A percentile compares a stretch with the other conserved stretches of the same genome.
Evolutionary conservation across 768 basidiomycete species (phyloP).

Genomic region (Suillus placidus): DNA sequence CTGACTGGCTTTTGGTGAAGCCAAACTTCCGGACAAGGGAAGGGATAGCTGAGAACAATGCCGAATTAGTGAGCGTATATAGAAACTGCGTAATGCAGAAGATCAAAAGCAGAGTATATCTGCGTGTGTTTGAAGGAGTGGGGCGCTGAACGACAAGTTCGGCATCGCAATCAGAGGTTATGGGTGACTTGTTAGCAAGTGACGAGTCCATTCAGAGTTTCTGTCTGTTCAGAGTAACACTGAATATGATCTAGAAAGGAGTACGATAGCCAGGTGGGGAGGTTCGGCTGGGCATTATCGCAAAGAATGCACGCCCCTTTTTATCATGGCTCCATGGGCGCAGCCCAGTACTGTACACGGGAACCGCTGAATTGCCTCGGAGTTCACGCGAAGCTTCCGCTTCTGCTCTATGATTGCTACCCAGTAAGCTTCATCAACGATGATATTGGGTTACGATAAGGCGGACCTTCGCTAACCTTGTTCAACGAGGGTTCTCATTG

Average conservation of each 20-base stretch:
- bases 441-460: too few relatives aligned
- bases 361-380: neutral
- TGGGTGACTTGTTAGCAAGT: neutral
- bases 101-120: slow-evolving; percentile 28
- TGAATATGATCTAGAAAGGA: neutral
- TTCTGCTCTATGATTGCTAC: neutral
- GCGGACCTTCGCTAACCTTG: neutral
- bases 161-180: neutral
- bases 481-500: neutral
- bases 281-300: neutral
- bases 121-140: neutral
- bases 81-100: slow-evolving; percentile 41
- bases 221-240: neutral
- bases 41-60: slow-evolving; percentile 36
- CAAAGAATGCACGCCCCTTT: neutral
- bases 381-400: neutral
- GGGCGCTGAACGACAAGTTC: neutral
- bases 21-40: slow-evolving; percentile 20
- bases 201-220: neutral
- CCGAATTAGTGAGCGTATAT: slow-evolving; percentile 39
- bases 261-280: too few relatives aligned
- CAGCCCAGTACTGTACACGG: neutral
- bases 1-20: slow-evolving; percentile 1
- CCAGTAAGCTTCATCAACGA: too few relatives aligned
- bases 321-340: neutral